phyloP scores from a whole-genome alignment of 2,329 filamentous ascomycete species.

The Chalaropsis ovoidea region DNA sequence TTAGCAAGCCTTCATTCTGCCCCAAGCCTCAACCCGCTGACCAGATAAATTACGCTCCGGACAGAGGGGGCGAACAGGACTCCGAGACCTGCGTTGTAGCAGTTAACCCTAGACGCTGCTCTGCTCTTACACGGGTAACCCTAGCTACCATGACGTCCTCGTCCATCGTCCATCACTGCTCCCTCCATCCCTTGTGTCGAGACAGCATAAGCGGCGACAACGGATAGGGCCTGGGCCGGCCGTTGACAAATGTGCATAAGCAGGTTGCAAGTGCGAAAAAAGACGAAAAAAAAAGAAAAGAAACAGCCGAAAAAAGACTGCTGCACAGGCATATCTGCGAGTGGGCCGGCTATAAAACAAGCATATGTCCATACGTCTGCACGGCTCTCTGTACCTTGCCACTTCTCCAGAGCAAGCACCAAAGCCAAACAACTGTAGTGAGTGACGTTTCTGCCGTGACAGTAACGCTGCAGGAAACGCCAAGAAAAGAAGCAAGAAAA shows the following conservation, averaged over 20 bases:
- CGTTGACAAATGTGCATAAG: not conserved
- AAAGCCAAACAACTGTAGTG: not conserved
- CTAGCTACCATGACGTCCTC: no score
- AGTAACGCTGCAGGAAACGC: conserved; percentile 4
- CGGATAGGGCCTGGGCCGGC: not conserved
- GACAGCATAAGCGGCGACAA: not conserved
- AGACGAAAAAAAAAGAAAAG: not conserved
- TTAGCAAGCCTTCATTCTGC: not conserved
- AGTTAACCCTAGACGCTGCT: not conserved
- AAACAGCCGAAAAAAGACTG: not conserved
- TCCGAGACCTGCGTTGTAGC: not conserved
- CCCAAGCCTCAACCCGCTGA: not conserved
- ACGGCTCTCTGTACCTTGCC: no score
- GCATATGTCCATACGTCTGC: no score
- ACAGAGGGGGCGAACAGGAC: not conserved
- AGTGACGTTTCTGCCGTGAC: not conserved
- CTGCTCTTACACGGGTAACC: not conserved
- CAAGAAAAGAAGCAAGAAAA: conserved; percentile 8
- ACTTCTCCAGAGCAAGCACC: no score
- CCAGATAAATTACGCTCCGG: not conserved
- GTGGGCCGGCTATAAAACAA: no score
- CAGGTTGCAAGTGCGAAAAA: no score
- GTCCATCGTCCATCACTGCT: no score
- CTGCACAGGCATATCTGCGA: not conserved
- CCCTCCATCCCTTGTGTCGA: no score